Evolutionary conservation across 2,329 filamentous ascomycete genomes (phyloP), one percentile per base, ranked within the genome.

Genomic region (Penicillium sp.): DNA sequence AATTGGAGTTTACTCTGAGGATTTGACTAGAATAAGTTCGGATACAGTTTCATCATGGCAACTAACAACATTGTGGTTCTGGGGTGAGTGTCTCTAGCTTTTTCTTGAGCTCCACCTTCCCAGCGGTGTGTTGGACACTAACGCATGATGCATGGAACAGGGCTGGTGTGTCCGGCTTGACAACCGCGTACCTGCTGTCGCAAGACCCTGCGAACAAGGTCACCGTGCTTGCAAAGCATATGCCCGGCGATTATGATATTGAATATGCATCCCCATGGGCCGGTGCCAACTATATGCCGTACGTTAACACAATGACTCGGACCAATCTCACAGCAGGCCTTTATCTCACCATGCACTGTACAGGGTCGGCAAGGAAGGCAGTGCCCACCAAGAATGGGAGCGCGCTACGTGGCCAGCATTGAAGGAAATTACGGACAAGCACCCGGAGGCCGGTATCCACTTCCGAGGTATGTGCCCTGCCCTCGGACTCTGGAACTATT

Each of bases 191-290:
- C 22, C 73, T 85, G 14, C 75, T 89, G 13, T 86, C 86, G 11
- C 78, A 79, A 55, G 80, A 85, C 63, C 72, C 76, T 5, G 66
- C 74, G 10, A 81, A 86, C 62, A 77, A 78, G 24, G 75, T 95
- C 60, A 92, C 89, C 0, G 79, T 95, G 34, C 79, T 91, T 31
- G 88, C 91, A 5, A 95, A 93, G 68, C 89, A 96, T 70, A 94
- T 96, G 88, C 92, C 92, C 0, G 92, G 92, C 34, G 92, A 97
- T 77, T 94, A 93, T 73, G 89, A 93, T 62, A 88, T 92, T 62
- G 89, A 95, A 78, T 97, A 96, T 71, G 87, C 90, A 0, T 95
- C 90, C 5, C 91, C 91, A 1, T 95, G 90, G 89, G 91, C 91
- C 3, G 91, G 91, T 13, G 91, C 91, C 58, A 93, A 94, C 68